Conservation (phyloP, 352 stramenopile species). For the Phytopythium vexans region DNA sequence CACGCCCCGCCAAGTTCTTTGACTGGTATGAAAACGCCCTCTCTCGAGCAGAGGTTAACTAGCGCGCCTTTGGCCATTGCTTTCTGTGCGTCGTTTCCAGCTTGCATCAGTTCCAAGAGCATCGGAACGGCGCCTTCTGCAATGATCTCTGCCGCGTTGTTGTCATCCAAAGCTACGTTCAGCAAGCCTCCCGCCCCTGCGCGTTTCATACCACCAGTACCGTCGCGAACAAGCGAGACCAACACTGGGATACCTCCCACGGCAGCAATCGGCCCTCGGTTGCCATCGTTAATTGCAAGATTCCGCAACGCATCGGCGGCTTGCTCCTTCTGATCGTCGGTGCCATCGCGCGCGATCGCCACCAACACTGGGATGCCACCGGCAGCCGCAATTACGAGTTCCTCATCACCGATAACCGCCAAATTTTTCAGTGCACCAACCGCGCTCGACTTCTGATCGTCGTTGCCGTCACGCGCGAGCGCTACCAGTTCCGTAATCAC, state of each 20-base stretch:
- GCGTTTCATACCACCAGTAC: too few relatives aligned
- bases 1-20: too few relatives aligned
- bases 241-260: not conserved
- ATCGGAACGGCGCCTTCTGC: too few relatives aligned
- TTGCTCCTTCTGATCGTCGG: too few relatives aligned
- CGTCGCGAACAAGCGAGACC: not conserved
- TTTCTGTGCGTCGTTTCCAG: too few relatives aligned
- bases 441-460: not conserved
- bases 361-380: not conserved
- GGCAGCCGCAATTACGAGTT: not conserved
- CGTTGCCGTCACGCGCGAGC: not conserved
- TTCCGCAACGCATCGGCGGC: not conserved
- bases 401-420: not conserved
- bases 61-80: too few relatives aligned
- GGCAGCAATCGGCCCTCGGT: not conserved
- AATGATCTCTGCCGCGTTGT: too few relatives aligned
- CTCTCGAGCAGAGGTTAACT: too few relatives aligned
- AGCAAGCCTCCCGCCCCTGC: too few relatives aligned
- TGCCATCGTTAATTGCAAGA: not conserved
- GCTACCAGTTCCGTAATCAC: not conserved
- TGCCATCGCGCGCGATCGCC: not conserved
- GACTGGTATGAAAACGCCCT: too few relatives aligned
- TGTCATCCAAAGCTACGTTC: too few relatives aligned
- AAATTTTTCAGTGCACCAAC: not conserved
- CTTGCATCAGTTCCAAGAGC: too few relatives aligned